Evolutionary conservation across 495 filamentous ascomycete species (phyloP).

Genomic region (Neurospora sp.): DNA sequence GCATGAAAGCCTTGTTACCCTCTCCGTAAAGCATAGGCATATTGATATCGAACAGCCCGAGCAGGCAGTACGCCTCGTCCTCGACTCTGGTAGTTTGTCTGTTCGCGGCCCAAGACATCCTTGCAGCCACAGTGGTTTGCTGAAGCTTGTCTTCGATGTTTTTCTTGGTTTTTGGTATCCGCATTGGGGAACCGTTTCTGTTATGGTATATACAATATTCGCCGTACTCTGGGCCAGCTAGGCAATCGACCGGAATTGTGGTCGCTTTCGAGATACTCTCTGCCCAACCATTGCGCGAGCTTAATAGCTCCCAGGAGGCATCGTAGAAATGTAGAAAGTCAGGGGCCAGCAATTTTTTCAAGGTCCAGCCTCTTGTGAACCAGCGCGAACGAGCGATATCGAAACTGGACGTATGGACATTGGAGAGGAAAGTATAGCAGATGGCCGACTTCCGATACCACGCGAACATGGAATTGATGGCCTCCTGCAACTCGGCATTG

Average conservation of each 20-base stretch:
- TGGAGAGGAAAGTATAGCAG: not conserved
- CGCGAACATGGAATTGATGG: not conserved
- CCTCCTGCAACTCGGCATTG: not conserved
- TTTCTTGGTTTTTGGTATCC: not conserved
- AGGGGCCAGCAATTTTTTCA: not conserved
- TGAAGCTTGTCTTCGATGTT: not conserved
- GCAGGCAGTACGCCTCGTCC: conserved; percentile 28
- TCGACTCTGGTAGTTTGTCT: conserved; percentile 23
- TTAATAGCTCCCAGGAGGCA: not conserved
- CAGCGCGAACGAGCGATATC: not conserved
- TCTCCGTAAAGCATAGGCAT: conserved; percentile 30
- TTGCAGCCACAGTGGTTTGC: conserved; percentile 2
- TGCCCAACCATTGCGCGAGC: not conserved
- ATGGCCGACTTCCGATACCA: not conserved
- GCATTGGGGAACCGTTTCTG: not conserved
- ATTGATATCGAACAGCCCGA: conserved; percentile 26
- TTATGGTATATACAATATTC: not conserved
- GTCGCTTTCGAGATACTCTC: not conserved
- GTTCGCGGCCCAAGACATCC: conserved; percentile 25
- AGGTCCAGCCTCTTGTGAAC: not conserved
- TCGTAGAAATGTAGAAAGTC: not conserved
- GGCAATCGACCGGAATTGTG: not conserved
- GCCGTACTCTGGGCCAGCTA: not conserved
- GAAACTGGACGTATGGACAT: too few relatives aligned
- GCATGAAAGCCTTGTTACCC: conserved; percentile 22